Base-by-base conservation (phyloP, 352 stramenopile genomes). In the Phytophthora pluvialis region DNA sequence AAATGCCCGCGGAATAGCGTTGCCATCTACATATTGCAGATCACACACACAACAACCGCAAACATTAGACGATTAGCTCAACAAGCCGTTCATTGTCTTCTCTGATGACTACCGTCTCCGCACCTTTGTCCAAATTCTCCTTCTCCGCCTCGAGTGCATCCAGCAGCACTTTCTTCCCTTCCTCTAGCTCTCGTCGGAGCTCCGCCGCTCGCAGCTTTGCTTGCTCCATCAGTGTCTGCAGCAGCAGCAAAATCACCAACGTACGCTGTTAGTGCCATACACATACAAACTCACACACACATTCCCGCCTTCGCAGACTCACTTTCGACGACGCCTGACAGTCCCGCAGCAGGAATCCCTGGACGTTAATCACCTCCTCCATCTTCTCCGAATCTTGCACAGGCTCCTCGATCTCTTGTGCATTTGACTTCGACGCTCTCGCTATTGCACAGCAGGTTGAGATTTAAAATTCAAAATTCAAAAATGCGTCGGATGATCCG, bases 181-280 rank as follows among this genome's bases (percentile, higher is more conserved):
- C 69, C 25, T 78, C 70, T 46, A 91, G 69, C 45, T 90, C 71
- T 52, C 55, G 68, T 7, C 73, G 71, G 32, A 94, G 69, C 38
- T 89, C 79, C 8, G 67, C 62, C 3, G 67, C 78, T 21, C 75
- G 73, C 15, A 67, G 11, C 31, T 86, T 81, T 16, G 83, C 74
- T 61, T 91, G 83, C 33, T 83, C 78, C 18, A 86, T 49, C 31
- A 94, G 54, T 75, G 77, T 78, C 86, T 94, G 49, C 28, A 58
- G 5, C 16, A 5, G 15, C 35, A 61, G 12, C 29, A 39, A 8
- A 21, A n/a, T 51, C 4, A 36, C 36, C 21, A 53, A 10, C 11
- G 10, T 39, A 36, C 53, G 18, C 33, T 44, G 26, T 45, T 13
- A 32, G 38, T 46, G 42, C 12, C 5, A 36, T 80, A 45, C 9